Evolutionary conservation across 768 basidiomycete genomes (phyloP), one percentile per base, ranked within the genome.

Genomic region (Rhodocollybia butyracea): DNA sequence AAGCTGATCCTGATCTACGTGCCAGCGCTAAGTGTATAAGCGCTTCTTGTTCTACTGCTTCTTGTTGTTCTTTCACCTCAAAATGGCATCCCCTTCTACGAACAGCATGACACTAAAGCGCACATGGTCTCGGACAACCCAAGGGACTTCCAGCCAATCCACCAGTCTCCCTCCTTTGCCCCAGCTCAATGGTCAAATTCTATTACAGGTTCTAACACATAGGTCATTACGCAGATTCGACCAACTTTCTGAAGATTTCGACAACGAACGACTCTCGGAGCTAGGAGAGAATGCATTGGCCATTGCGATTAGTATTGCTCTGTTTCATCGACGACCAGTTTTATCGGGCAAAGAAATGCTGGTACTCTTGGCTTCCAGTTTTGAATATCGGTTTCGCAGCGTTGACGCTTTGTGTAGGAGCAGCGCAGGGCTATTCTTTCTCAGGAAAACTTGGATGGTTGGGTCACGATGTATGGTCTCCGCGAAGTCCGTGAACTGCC

Each of bases 131-230:
- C 70, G 69, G 56, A 68, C 71, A 51, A 43, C 1, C 64, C 22
- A 55, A 64, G 12, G 43, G 50, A 51, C 47, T 60, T 39, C 57
- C 62, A 57, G 56, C 51, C 46, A 29, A 46, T 24, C 43, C 65
- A 61, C 57, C 24, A 34, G 48, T 70, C 50, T 80, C 15, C 53
- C 77, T 47, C 71, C 71, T 22, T 65, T 81, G 57, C 87, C 82
- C 42, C 75, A 72, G 64, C 71, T 81, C 46, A 62, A 57, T 55
- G 72, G 73, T 54, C 81, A 85, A 48, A 70, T 82, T 34, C 71
- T 84, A 60, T 77, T 90, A 51, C 80, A 86, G 60, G 83, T 88
- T 51, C 89, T 80, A 61, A 88, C 86, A 12, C 88, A 91, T 64
- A 76, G 69, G 61, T 86, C 86, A 19, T 73, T 90, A 47, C 76